These are phyloP conservation scores for Phialophora expanda DNA, from an alignment of 2,329 filamentous ascomycete genomes.

Conservation along the genomic window DNA sequence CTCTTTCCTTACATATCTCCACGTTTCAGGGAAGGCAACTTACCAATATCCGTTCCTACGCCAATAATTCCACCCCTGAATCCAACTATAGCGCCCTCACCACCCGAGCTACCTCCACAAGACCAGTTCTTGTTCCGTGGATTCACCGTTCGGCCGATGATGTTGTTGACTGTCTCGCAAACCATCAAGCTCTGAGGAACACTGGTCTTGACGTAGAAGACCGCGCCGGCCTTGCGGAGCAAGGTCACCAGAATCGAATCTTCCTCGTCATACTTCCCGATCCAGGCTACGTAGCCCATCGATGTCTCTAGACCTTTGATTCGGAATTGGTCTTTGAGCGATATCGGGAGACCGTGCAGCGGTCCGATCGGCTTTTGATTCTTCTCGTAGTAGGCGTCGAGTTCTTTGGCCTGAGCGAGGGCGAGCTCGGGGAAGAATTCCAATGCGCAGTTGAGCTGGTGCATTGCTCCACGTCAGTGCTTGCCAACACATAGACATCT, in stretches of 20 bases:
- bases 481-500: no score
- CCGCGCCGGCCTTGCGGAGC: conserved; percentile 56
- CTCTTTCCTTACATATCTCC: no score
- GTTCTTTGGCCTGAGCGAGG: conserved; percentile 60
- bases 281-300: conserved; percentile 68
- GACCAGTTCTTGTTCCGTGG: conserved; percentile 61
- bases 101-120: conserved; percentile 64
- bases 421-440: conserved; percentile 57
- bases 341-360: conserved; percentile 66
- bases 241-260: conserved; percentile 59
- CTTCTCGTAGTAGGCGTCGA: conserved; percentile 56
- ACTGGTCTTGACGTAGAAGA: conserved; percentile 61
- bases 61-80: conserved; percentile 60
- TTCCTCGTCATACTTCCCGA: conserved; percentile 58
- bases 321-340: conserved; percentile 55
- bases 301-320: conserved; percentile 57
- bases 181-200: conserved; percentile 63
- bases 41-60: conserved; percentile 60
- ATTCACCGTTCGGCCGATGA: conserved; percentile 63
- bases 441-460: conserved; percentile 22
- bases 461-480: no score
- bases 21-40: no score
- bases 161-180: conserved; percentile 66
- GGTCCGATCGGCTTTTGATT: conserved; percentile 54
- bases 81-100: conserved; percentile 62